Base-by-base conservation (phyloP, 106 monocot genomes). In the Allium sativum region DNA sequence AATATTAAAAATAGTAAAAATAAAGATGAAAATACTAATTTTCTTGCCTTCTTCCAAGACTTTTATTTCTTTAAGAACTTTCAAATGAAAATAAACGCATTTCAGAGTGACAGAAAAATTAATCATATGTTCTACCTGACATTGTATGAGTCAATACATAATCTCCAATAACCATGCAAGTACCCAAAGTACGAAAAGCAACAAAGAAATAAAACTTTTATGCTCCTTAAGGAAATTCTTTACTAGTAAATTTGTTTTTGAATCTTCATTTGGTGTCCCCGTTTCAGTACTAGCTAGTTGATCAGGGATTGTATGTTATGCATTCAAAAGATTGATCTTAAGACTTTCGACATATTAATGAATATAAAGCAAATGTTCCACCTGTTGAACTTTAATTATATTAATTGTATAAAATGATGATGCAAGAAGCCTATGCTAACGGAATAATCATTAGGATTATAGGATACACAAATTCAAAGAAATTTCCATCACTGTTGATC, bases 101-200 rank as follows among this genome's bases (percentile, higher is more conserved):
- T n/a, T n/a, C n/a, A n/a, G n/a, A n/a, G n/a, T n/a, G n/a, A n/a
- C n/a, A n/a, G n/a, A n/a, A n/a, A n/a, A n/a, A n/a, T n/a, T n/a
- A n/a, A n/a, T n/a, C n/a, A n/a, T n/a, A n/a, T n/a, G n/a, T n/a
- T 47, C 13, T 82, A 93, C 92, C 92, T 77, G 92, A 84, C 81
- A 93, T 84, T 8, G 84, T 55, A 53, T 84, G 87, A 4, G 88
- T 93, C 62, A 93, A 60, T 16, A 84, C 69, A 50, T 87, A 87
- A 73, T 93, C 92, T 40, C 81, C 84, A 52, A 93, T 62, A 46
- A 84, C 71, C 92, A 93, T 93, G 42, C 87, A 73, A 58, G 81
- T 87, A 9, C 92, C 92, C 21, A 82, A n/a, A 93, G 82, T 13
- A 87, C 88, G 19, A 84, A 46, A 54, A 87, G 56, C 0, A 93